Percentiles rank a stretch among this genome's conserved stretches.
phyloP scores from a whole-genome alignment of 1,284 basidiomycete species.

The Marasmius sp. region DNA sequence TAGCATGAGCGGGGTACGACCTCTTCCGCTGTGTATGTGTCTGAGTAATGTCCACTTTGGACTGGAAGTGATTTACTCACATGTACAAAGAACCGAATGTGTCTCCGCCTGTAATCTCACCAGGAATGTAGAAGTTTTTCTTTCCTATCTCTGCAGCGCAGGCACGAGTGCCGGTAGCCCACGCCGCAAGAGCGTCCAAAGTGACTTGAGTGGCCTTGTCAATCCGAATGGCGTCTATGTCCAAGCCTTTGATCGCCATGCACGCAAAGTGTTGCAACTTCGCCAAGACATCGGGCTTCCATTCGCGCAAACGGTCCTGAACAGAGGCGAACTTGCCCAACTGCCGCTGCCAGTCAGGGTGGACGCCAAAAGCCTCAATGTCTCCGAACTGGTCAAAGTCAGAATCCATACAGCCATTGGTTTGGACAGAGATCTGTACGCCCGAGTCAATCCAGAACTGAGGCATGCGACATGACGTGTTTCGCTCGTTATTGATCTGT shows the following conservation, averaged over 20 bases:
- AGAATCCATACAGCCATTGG: conserved; percentile 72
- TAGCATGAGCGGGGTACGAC: conserved; percentile 71
- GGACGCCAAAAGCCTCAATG: conserved; percentile 94
- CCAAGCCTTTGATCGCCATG: conserved; percentile 82
- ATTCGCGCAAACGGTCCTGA: conserved; percentile 61
- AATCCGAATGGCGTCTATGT: conserved; percentile 90
- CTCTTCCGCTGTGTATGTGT: conserved; percentile 64
- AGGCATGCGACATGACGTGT: conserved; percentile 74
- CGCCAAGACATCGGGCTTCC: conserved; percentile 50
- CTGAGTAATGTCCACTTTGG: not conserved
- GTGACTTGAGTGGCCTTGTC: conserved; percentile 93
- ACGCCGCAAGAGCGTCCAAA: conserved; percentile 74
- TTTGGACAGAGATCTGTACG: conserved; percentile 53
- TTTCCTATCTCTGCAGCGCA: conserved; percentile 77
- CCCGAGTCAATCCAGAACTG: conserved; percentile 80
- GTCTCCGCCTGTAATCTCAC: conserved; percentile 94
- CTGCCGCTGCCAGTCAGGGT: conserved; percentile 92
- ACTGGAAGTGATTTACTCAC: conserved; percentile 40
- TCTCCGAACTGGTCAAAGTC: conserved; percentile 95
- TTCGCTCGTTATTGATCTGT: conserved; percentile 66
- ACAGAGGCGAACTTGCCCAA: conserved; percentile 92
- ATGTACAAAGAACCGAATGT: conserved; percentile 85
- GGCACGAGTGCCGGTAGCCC: conserved; percentile 70
- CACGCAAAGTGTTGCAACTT: conserved; percentile 80
- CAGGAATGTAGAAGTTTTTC: conserved; percentile 85